These are phyloP conservation scores for Verticillium longisporum DNA, from an alignment of 2,329 filamentous ascomycete genomes.

Conservation along the genomic window DNA sequence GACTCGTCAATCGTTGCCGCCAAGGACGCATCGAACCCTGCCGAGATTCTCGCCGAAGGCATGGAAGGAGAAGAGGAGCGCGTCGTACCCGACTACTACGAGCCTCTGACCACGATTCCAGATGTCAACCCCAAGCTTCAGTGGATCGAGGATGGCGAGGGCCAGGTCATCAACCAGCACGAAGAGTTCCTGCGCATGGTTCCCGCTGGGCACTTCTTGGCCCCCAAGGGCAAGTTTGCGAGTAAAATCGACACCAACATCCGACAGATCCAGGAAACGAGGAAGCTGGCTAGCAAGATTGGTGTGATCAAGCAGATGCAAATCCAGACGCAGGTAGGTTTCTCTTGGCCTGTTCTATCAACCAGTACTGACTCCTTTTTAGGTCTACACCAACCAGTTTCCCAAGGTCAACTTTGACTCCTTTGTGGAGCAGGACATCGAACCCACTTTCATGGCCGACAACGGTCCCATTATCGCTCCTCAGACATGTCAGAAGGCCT, in stretches of 20 bases:
- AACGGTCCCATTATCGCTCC: conserved; percentile 82
- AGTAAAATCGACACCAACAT: conserved; percentile 86
- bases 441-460: conserved; percentile 83
- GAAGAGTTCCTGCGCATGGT: conserved; percentile 79
- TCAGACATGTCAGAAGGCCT: conserved; percentile 71
- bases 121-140: conserved; percentile 71
- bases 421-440: conserved; percentile 79
- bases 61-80: conserved; percentile 84
- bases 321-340: conserved; percentile 79
- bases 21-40: conserved; percentile 39
- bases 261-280: conserved; percentile 90
- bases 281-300: conserved; percentile 94
- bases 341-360: background rate
- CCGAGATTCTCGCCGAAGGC: conserved; percentile 85
- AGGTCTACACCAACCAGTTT: conserved; percentile 98
- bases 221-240: conserved; percentile 66
- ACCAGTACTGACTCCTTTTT: background rate
- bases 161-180: conserved; percentile 79
- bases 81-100: conserved; percentile 90
- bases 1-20: conserved; percentile 41
- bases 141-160: conserved; percentile 87
- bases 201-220: conserved; percentile 65
- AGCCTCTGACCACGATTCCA: conserved; percentile 76
- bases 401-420: conserved; percentile 90
- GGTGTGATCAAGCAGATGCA: conserved; percentile 99